Conservation (phyloP, 2,329 filamentous ascomycete genomes). For the Teratosphaeria nubilosa region DNA sequence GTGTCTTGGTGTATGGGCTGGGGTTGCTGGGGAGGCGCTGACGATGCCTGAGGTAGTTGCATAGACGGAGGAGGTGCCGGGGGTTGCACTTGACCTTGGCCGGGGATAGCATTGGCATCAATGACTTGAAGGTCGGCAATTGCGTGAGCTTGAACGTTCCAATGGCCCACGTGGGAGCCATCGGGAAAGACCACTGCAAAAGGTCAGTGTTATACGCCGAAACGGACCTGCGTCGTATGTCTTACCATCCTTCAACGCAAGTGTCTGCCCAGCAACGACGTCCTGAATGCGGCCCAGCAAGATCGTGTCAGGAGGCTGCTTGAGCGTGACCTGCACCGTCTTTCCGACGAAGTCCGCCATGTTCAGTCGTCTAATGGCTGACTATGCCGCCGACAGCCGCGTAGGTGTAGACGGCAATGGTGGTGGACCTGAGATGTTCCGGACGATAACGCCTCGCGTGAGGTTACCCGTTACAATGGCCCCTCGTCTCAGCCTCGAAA, state of each 20-base stretch:
- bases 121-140: slow-evolving; percentile 50
- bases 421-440: background rate
- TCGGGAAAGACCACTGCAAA: slow-evolving; percentile 43
- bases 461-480: background rate
- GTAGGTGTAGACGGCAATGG: background rate
- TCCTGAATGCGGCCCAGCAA: slow-evolving; percentile 62
- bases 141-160: slow-evolving; percentile 46
- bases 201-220: slow-evolving; percentile 18
- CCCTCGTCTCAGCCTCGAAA: background rate
- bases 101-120: slow-evolving; percentile 7
- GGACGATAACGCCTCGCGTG: background rate
- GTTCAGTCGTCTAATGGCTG: background rate
- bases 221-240: background rate
- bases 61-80: background rate
- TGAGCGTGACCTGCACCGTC: slow-evolving; percentile 64
- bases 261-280: slow-evolving; percentile 54
- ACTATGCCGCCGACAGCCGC: background rate
- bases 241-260: slow-evolving; percentile 64
- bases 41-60: background rate
- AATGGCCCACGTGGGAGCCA: slow-evolving; percentile 42
- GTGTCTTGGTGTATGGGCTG: slow-evolving; percentile 3
- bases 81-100: background rate
- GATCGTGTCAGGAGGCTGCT: slow-evolving; percentile 51
- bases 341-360: slow-evolving; percentile 56
- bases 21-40: background rate